phyloP scores from a whole-genome alignment of 805 yeast species.

The Saccharomycopsis schoenii region DNA sequence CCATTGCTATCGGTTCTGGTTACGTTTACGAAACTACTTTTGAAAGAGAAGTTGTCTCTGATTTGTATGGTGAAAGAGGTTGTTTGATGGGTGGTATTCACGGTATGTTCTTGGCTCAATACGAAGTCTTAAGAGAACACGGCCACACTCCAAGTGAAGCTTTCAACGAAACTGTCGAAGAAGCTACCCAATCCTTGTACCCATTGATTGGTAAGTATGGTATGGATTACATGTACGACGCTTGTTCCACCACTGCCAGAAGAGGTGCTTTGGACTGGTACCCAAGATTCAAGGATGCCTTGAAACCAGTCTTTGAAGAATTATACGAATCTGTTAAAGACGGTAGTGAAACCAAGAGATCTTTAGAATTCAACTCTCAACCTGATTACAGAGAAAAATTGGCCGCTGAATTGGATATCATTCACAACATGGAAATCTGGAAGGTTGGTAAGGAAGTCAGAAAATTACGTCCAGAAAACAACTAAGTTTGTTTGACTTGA shows the following conservation, averaged over 20 bases:
- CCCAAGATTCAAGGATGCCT: slow-evolving; percentile 96
- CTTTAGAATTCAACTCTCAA: slow-evolving; percentile 97
- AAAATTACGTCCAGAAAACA: slow-evolving; percentile 99
- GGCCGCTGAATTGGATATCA: slow-evolving; percentile 84
- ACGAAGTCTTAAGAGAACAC: slow-evolving; percentile 98
- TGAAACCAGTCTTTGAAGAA: slow-evolving; percentile 97
- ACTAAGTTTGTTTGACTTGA: slow-evolving; percentile 35
- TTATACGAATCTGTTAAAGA: slow-evolving; percentile 90
- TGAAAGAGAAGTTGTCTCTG: slow-evolving; percentile 98
- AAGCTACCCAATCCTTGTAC: slow-evolving; percentile 98
- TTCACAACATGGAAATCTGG: slow-evolving; percentile 99
- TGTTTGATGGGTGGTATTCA: slow-evolving; percentile 99
- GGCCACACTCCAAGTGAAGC: slow-evolving; percentile 99
- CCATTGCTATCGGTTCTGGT: slow-evolving; percentile 99
- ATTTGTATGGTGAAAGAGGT: slow-evolving; percentile 99
- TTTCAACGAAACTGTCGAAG: slow-evolving; percentile 99
- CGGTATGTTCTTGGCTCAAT: slow-evolving; percentile 99
- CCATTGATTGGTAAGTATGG: slow-evolving; percentile 99
- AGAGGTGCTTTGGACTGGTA: slow-evolving; percentile 99
- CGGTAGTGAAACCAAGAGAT: slow-evolving; percentile 97
- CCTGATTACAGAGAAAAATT: slow-evolving; percentile 95
- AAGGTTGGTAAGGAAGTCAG: slow-evolving; percentile 98
- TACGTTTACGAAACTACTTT: slow-evolving; percentile 99
- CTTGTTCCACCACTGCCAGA: slow-evolving; percentile 99
- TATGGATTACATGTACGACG: slow-evolving; percentile 99